phyloP scores from a whole-genome alignment of 1,284 basidiomycete species.

The Fomitopsis palustris region DNA sequence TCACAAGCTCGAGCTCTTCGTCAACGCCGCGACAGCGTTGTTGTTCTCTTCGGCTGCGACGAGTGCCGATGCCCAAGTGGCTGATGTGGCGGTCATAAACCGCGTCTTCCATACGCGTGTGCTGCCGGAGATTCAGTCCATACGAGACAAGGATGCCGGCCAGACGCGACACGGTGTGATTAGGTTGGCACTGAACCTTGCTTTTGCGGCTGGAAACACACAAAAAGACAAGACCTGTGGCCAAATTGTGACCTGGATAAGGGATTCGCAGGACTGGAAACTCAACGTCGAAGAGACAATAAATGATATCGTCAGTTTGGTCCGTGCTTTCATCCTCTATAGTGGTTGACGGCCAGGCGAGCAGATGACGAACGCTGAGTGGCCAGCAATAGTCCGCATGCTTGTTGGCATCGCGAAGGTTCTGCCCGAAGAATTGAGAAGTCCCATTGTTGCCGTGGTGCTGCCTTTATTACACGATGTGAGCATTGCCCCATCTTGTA shows the following conservation, averaged over 20 bases:
- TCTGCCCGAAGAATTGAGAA: slow-evolving; percentile 44
- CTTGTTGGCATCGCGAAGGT: slow-evolving; percentile 38
- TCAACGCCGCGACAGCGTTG: slow-evolving; percentile 35
- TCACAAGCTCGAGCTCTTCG: slow-evolving; percentile 37
- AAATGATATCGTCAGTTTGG: slow-evolving; percentile 35
- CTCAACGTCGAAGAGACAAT: slow-evolving; percentile 38
- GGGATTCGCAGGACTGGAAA: slow-evolving; percentile 38
- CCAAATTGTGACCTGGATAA: slow-evolving; percentile 40
- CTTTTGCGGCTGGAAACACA: slow-evolving; percentile 31
- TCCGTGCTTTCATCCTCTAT: neutral
- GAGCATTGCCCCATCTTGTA: slow-evolving; percentile 17
- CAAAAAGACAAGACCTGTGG: slow-evolving; percentile 27
- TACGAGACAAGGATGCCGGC: slow-evolving; percentile 24
- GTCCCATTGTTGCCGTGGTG: slow-evolving; percentile 23
- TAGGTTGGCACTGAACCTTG: slow-evolving; percentile 38
- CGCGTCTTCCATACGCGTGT: slow-evolving; percentile 42
- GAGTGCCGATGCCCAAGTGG: slow-evolving; percentile 11
- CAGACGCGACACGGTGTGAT: slow-evolving; percentile 27
- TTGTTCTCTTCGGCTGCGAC: slow-evolving; percentile 23
- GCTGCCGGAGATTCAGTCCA: slow-evolving; percentile 44
- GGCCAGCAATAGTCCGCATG: slow-evolving; percentile 38
- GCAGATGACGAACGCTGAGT: slow-evolving; percentile 41
- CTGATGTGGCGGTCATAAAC: slow-evolving; percentile 34
- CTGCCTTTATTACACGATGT: slow-evolving; percentile 57
- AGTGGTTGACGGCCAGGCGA: neutral